Conservation (phyloP, 306 rosid genomes). For the Sophora flavescens region DNA sequence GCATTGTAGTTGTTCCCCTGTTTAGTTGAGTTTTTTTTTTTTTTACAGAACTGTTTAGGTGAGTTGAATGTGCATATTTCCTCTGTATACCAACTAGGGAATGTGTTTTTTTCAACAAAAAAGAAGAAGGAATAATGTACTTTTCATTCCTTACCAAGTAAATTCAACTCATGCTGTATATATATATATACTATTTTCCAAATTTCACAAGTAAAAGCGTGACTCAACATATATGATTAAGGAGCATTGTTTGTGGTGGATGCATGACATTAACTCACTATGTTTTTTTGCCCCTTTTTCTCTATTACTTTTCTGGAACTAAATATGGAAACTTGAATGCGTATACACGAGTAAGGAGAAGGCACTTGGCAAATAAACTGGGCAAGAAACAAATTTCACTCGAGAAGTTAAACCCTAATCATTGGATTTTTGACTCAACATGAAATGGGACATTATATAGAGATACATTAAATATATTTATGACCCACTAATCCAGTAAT, state of each 20-base stretch:
- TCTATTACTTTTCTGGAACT: neutral
- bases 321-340: neutral
- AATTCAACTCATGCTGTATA: neutral
- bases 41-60: no score
- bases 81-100: no score
- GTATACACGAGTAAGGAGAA: neutral
- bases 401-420: constrained; percentile 16
- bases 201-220: neutral
- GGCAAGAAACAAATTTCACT: constrained; percentile 29
- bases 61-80: no score
- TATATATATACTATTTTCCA: neutral
- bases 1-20: no score
- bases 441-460: neutral
- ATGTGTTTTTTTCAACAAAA: no score
- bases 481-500: neutral
- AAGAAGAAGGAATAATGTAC: neutral
- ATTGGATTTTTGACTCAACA: constrained; percentile 31
- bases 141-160: neutral
- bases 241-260: neutral
- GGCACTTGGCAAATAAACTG: constrained; percentile 10
- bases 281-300: no score
- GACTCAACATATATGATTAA: neutral
- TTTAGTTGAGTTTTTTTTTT: no score
- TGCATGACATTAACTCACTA: constrained; percentile 10
- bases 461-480: neutral